These are phyloP conservation scores for Melanogaster broomeanus DNA, from an alignment of 768 basidiomycete species.

Conservation along the genomic window DNA sequence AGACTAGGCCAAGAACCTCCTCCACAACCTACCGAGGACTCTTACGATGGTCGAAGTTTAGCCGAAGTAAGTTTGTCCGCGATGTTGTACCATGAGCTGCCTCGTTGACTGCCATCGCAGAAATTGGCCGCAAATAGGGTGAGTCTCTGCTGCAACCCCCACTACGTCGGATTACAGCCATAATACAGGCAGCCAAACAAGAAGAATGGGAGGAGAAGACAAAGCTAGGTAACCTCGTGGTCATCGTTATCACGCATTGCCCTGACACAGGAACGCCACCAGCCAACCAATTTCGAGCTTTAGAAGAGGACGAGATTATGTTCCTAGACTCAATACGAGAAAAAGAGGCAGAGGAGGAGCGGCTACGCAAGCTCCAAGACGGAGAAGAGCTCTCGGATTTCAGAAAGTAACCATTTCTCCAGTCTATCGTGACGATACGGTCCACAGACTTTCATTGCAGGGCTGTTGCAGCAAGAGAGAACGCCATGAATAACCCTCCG, in stretches of 20 bases:
- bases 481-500: constrained; percentile 44
- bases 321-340: constrained; percentile 84
- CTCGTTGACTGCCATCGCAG: constrained; percentile 38
- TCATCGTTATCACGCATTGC: neutral
- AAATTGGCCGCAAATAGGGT: constrained; percentile 91
- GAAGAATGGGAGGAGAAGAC: constrained; percentile 94
- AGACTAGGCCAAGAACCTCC: constrained; percentile 88
- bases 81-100: neutral
- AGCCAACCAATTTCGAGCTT: constrained; percentile 88
- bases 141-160: constrained; percentile 21
- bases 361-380: constrained; percentile 69
- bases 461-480: constrained; percentile 72
- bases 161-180: constrained; percentile 10
- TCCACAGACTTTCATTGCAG: constrained; percentile 33
- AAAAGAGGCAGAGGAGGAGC: constrained; percentile 74
- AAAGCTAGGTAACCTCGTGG: constrained; percentile 54
- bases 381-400: constrained; percentile 80
- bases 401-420: constrained; percentile 60
- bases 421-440: neutral
- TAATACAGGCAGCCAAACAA: constrained; percentile 74
- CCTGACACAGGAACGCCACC: constrained; percentile 12
- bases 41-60: constrained; percentile 81
- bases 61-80: constrained; percentile 68
- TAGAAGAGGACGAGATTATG: constrained; percentile 90
- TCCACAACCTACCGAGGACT: constrained; percentile 71